Evolutionary conservation across 2,329 filamentous ascomycete species (phyloP).

Genomic region (Fusarium miscanthi): DNA sequence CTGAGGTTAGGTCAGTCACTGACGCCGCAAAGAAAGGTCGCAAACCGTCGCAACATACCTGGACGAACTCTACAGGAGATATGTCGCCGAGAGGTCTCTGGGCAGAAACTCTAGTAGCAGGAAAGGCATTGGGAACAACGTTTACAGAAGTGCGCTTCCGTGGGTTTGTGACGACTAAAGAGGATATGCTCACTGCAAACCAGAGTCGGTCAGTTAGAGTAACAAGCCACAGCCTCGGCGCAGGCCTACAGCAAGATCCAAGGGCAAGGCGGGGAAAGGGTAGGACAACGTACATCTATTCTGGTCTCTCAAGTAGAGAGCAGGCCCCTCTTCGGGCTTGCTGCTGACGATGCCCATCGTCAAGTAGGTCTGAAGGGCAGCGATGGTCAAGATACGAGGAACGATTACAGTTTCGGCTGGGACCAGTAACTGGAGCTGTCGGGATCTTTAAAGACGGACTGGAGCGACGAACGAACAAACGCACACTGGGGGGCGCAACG

Average conservation of each 20-base stretch:
- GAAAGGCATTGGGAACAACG: constrained; percentile 86
- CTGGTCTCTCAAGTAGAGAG: constrained; percentile 90
- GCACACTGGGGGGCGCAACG: constrained; percentile 37
- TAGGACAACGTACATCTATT: constrained; percentile 76
- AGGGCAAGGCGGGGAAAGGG: constrained; percentile 20
- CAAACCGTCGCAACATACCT: constrained; percentile 67
- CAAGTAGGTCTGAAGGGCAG: constrained; percentile 49
- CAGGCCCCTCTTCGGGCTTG: constrained; percentile 83
- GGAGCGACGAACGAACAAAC: constrained; percentile 30
- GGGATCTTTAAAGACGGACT: constrained; percentile 44
- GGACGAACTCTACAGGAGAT: constrained; percentile 86
- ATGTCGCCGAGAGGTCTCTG: constrained; percentile 79
- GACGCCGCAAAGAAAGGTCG: constrained; percentile 32
- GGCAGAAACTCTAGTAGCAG: constrained; percentile 80
- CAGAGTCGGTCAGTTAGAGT: constrained; percentile 34
- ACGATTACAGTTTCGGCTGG: constrained; percentile 34
- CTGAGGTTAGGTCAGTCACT: constrained; percentile 58
- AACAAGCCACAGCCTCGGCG: constrained; percentile 28
- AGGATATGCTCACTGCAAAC: constrained; percentile 82
- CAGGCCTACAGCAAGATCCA: constrained; percentile 16
- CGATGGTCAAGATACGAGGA: constrained; percentile 32
- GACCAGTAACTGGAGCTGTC: constrained; percentile 40
- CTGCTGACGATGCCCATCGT: constrained; percentile 93
- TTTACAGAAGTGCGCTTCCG: constrained; percentile 81
- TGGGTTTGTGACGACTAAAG: constrained; percentile 82